A percentile compares a stretch with the other conserved stretches of the same genome.
These are phyloP conservation scores for Allium fistulosum DNA, from an alignment of 106 monocot genomes.

Conservation along the genomic window DNA sequence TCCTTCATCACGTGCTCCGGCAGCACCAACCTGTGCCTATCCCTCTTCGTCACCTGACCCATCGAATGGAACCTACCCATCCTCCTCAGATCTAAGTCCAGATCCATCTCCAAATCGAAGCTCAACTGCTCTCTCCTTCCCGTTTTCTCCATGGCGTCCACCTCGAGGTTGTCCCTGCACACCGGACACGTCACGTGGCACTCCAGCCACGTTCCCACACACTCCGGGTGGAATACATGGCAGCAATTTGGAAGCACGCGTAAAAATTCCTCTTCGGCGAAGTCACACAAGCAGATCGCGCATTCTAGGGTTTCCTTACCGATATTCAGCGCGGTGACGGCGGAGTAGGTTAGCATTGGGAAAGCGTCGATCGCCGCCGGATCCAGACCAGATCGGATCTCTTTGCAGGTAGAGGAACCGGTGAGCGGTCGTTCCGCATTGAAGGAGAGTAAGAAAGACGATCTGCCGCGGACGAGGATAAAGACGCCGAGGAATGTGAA, in stretches of 20 bases:
- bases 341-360: conserved; percentile 42
- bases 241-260: conserved; percentile 60
- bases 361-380: conserved; percentile 23
- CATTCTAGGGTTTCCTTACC: conserved; percentile 53
- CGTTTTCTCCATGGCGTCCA: not conserved
- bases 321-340: conserved; percentile 34
- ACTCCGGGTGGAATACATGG: conserved; percentile 63
- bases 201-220: conserved; percentile 38
- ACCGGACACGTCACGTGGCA: conserved; percentile 46
- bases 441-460: not conserved
- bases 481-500: conserved; percentile 14
- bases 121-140: not conserved
- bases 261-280: conserved; percentile 43
- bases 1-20: conserved; percentile 32
- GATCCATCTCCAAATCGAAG: not conserved
- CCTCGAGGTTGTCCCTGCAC: conserved; percentile 38
- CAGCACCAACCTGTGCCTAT: conserved; percentile 30
- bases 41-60: conserved; percentile 10
- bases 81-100: not conserved
- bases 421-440: not conserved
- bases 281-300: conserved; percentile 63
- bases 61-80: conserved; percentile 12
- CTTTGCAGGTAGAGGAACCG: not conserved
- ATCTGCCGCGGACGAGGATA: conserved; percentile 14
- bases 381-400: conserved; percentile 24